Evolutionary conservation across 1,284 basidiomycete species (phyloP), one percentile per base, ranked within the genome.

Genomic region (Athelia psychrophila): DNA sequence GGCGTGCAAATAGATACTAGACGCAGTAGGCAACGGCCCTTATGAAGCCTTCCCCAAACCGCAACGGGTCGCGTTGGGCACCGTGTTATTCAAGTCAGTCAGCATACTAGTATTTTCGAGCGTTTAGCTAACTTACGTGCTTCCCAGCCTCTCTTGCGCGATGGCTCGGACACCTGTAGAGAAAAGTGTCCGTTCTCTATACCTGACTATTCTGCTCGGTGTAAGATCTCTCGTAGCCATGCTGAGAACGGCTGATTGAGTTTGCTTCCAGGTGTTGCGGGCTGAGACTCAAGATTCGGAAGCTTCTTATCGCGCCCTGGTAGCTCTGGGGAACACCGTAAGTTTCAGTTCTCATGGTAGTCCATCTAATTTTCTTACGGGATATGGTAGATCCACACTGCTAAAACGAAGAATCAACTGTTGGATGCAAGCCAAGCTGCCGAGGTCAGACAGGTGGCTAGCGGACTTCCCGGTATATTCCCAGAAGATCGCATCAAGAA

Each of bases 241-340:
- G 42, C 42, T 44, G 42, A 59, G 25, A n/a, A n/a, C n/a, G n/a
- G n/a, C 42, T 57, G 22, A 45, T 56, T 23, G 58, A 51, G 24
- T 50, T 55, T 22, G 44, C 57, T 16, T 30, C 12, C 60, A 88
- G 84, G 74, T 91, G 15, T 68, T 94, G 19, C 69, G 78, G 53
- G 74, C 77, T 42, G 92, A 95, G 67, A 80, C 68, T 40, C 71
- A 72, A 16, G 96, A 99, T 55, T 76, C 83, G 19, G 96, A 99
- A 64, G 84, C 89, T 2, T 79, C 83, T 13, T 98, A 98, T 67
- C 85, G 96, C 24, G 77, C 88, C 1, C 70, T 92, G 6, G 89
- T 97, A 15, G 95, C 89, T 0, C 74, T 98, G 2, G 96, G 96
- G 27, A 98, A 99, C 66, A 68, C 91, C 45, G 91, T 93, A 54